Evolutionary conservation across 345 rosid species (phyloP), one percentile per base, ranked within the genome.

Genomic region (Boechera stricta): DNA sequence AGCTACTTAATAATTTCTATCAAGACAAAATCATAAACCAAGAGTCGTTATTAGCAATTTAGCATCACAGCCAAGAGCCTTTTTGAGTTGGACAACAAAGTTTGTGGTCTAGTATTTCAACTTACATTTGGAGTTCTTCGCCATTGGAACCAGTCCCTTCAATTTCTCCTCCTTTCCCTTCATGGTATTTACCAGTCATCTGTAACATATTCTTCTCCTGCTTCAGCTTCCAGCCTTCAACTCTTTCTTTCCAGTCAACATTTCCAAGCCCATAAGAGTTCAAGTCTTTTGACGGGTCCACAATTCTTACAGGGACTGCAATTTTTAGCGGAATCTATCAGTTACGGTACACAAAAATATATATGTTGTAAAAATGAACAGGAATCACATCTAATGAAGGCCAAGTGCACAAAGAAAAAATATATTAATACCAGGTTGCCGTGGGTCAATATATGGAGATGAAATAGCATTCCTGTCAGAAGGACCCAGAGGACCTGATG

Each of bases 61-160:
- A 21, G 28, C 13, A 44, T 65, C 28, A 24, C 1, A 49, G 62
- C 1, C 57, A 55, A 26, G 60, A 32, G 16, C 4, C 1, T 47
- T 5, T 66, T 57, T 44, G 57, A 6, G 24, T 15, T 53, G 70
- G n/a, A 69, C 36, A 24, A 26, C 10, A 49, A 52, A 42, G 61
- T 51, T 52, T 66, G 18, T 7, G 56, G 48, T 58, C 49, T 33
- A 44, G 74, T 13, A 35, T 7, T 79, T 44, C 42, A 67, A 83
- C 92, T 88, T 85, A 96, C 99, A 91, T 88, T 84, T 87, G 99
- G 72, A 96, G 89, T 76, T 91, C 97, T 83, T 96, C 99, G 35
- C 98, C 99, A 84, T 91, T 96, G 39, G 98, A 93, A 77, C 95
- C 99, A 69, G 99, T 91, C 78, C 97, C 96, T 86, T 96, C 99